A percentile compares a stretch with the other conserved stretches of the same genome.
Evolutionary conservation across 2,329 filamentous ascomycete species (phyloP).

Genomic region (Aspergillus flavus): DNA sequence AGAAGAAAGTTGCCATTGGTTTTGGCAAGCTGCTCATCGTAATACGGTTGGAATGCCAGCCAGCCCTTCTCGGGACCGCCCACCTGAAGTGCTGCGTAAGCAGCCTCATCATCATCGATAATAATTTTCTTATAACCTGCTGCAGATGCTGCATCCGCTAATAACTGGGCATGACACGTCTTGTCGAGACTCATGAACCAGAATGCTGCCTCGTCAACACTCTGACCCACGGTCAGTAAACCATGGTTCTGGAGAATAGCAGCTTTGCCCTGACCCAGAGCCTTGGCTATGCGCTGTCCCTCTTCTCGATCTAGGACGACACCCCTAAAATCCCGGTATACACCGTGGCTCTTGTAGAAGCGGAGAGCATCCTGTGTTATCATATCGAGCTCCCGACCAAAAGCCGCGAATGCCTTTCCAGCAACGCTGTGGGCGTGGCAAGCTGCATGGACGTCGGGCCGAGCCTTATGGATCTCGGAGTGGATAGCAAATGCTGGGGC

Average conservation of each 20-base stretch:
- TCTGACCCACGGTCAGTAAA: conserved; percentile 68
- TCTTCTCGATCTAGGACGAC: conserved; percentile 63
- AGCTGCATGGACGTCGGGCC: conserved; percentile 55
- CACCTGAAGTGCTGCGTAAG: background rate
- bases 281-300: conserved; percentile 63
- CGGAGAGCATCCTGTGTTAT: conserved; percentile 58
- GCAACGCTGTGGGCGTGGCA: conserved; percentile 50
- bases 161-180: conserved; percentile 68
- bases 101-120: background rate
- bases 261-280: conserved; percentile 63
- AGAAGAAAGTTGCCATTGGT: background rate
- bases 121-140: background rate
- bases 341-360: conserved; percentile 56
- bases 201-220: conserved; percentile 75
- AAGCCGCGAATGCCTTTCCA: conserved; percentile 47
- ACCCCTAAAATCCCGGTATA: conserved; percentile 19
- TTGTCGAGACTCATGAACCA: conserved; percentile 70
- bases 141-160: conserved; percentile 64
- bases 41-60: background rate
- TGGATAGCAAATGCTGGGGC: conserved; percentile 53
- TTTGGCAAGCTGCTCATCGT: background rate
- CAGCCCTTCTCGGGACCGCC: background rate
- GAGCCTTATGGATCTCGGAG: conserved; percentile 52
- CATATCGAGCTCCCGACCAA: conserved; percentile 47
- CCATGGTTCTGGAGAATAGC: conserved; percentile 73